A percentile compares a stretch with the other conserved stretches of the same genome.
These are phyloP conservation scores for Aspergillus texensis DNA, from an alignment of 2,329 filamentous ascomycete genomes.

Conservation along the genomic window DNA sequence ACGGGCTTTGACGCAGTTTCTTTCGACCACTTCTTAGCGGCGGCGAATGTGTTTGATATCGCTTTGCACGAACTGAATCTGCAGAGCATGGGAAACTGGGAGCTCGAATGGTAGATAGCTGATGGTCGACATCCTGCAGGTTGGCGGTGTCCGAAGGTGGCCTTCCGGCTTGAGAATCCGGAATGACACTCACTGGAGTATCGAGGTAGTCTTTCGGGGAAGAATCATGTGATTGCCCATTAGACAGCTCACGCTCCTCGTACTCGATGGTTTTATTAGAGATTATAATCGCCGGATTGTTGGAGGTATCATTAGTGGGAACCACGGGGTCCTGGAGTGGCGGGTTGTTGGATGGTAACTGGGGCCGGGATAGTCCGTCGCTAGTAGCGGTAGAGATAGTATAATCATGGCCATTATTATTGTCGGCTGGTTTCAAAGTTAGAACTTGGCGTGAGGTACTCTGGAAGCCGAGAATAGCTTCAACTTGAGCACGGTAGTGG, in stretches of 20 bases:
- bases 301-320: not conserved
- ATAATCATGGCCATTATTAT: not conserved
- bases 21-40: not conserved
- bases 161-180: constrained; percentile 41
- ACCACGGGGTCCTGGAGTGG: not conserved
- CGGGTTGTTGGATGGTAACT: not conserved
- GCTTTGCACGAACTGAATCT: not conserved
- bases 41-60: not conserved
- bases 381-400: not conserved
- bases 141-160: constrained; percentile 4
- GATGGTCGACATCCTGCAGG: constrained; percentile 1
- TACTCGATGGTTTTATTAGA: not conserved
- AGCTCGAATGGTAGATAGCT: not conserved
- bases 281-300: not conserved
- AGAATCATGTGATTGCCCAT: not conserved
- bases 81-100: not conserved
- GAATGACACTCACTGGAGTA: constrained; percentile 42
- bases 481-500: constrained; percentile 42
- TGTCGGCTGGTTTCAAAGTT: constrained; percentile 11
- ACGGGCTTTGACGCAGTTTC: not conserved
- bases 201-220: constrained; percentile 29
- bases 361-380: not conserved
- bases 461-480: constrained; percentile 40
- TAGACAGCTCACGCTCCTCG: not conserved
- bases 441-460: constrained; percentile 29